phyloP scores from a whole-genome alignment of 441 rosid genomes.

The California macrophylla region DNA sequence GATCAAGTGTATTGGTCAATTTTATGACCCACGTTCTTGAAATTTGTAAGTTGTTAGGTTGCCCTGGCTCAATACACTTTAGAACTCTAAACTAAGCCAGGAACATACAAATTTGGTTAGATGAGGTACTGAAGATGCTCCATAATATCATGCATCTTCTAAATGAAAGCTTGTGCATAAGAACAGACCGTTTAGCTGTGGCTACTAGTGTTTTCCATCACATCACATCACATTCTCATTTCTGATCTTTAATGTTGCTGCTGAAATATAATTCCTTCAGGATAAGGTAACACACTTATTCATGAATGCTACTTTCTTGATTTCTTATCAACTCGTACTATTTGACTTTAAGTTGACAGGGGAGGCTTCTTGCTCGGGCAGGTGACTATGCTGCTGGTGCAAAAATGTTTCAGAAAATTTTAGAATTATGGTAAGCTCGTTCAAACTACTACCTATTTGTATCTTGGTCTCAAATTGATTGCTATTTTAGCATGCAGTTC shows the following conservation, averaged over 20 bases:
- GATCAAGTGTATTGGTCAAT: background rate
- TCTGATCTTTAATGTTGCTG: background rate
- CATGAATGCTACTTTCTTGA: constrained; percentile 10
- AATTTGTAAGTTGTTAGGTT: background rate
- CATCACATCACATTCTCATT: background rate
- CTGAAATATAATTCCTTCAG: background rate
- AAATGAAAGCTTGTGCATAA: constrained; percentile 5
- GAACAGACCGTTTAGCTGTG: constrained; percentile 1
- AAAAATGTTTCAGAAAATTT: constrained; percentile 53
- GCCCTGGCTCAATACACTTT: background rate
- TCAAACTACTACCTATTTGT: background rate
- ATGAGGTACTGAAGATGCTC: background rate
- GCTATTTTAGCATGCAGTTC: background rate
- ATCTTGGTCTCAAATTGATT: background rate
- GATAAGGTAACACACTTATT: background rate
- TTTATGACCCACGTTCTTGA: background rate
- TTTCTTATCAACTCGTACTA: constrained; percentile 36
- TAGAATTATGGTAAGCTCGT: constrained; percentile 65
- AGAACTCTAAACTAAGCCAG: background rate
- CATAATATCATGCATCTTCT: background rate
- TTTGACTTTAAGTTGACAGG: constrained; percentile 97
- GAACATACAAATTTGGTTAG: background rate
- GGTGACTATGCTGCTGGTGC: constrained; percentile 67
- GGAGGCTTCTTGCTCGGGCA: constrained; percentile 85
- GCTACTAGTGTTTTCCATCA: background rate